Evolutionary conservation across 768 basidiomycete genomes (phyloP).

Genomic region (Gymnopilus dilepis): DNA sequence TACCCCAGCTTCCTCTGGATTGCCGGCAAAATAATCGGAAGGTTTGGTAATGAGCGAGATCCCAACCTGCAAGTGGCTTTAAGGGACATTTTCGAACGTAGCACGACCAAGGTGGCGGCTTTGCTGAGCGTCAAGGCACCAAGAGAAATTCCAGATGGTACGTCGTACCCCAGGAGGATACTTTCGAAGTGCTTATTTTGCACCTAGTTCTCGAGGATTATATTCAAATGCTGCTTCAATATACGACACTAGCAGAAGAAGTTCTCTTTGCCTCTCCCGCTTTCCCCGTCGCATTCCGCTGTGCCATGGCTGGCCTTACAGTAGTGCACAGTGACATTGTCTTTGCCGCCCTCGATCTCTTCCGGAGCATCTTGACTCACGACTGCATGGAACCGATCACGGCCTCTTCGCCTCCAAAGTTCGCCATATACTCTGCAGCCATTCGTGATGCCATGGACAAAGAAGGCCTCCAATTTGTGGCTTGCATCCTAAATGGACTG

Average conservation of each 20-base stretch:
- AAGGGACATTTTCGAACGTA: conserved; percentile 70
- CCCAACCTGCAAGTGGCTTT: conserved; percentile 60
- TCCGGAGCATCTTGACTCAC: conserved; percentile 77
- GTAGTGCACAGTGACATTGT: conserved; percentile 84
- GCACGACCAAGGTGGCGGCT: conserved; percentile 71
- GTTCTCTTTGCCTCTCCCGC: conserved; percentile 79
- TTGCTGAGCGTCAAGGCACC: conserved; percentile 73
- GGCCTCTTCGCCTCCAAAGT: conserved; percentile 59
- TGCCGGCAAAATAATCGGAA: conserved; percentile 80
- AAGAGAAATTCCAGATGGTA: conserved; percentile 87
- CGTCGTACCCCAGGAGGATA: conserved; percentile 30
- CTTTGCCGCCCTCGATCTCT: conserved; percentile 81
- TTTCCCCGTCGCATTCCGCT: conserved; percentile 80
- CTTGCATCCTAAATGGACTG: conserved; percentile 75
- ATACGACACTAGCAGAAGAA: conserved; percentile 72
- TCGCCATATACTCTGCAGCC: conserved; percentile 61
- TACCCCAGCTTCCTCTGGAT: conserved; percentile 94
- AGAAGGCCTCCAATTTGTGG: conserved; percentile 75
- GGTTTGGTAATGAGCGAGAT: conserved; percentile 74
- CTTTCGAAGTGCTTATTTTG: conserved; percentile 4
- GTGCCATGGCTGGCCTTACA: conserved; percentile 77
- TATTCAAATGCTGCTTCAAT: conserved; percentile 74
- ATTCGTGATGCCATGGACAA: conserved; percentile 68
- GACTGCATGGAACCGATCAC: conserved; percentile 59
- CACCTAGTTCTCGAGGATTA: conserved; percentile 91